A percentile compares a stretch with the other conserved stretches of the same genome.
These are phyloP conservation scores for Podila clonocystis DNA, from an alignment of 192 early-diverging fungal species.

Conservation along the genomic window DNA sequence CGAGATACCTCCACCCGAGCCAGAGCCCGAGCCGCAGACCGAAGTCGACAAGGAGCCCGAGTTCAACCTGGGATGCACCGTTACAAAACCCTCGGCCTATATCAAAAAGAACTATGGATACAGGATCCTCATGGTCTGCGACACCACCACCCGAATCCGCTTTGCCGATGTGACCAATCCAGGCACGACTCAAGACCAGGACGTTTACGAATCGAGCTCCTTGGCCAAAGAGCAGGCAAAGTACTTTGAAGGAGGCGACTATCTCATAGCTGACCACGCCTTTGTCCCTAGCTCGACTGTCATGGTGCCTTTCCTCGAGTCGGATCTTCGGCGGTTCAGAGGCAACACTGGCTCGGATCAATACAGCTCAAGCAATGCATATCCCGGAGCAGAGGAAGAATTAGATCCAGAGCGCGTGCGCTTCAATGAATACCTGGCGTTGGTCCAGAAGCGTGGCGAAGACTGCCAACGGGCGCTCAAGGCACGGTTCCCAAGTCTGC, in stretches of 20 bases:
- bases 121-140: slow-evolving; percentile 26
- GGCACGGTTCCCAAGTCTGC: slow-evolving; percentile 41
- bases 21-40: too few species aligned
- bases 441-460: slow-evolving; percentile 16
- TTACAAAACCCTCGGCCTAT: slow-evolving; percentile 3
- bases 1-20: too few species aligned
- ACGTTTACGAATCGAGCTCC: slow-evolving; percentile 9
- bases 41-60: too few species aligned
- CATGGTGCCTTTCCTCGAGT: slow-evolving; percentile 1
- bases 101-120: slow-evolving; percentile 25
- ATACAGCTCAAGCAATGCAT: too few species aligned
- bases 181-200: slow-evolving; percentile 6
- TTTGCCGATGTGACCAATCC: slow-evolving; percentile 12
- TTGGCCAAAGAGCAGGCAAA: neutral
- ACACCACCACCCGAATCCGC: slow-evolving; percentile 33
- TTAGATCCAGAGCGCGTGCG: neutral
- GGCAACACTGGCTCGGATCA: neutral
- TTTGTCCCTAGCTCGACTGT: slow-evolving; percentile 7
- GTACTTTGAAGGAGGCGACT: slow-evolving; percentile 19
- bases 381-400: neutral
- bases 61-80: neutral
- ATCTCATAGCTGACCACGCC: slow-evolving; percentile 6
- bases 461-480: slow-evolving; percentile 29
- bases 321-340: neutral
- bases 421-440: slow-evolving; percentile 8